Evolutionary conservation across 192 early-diverging fungal genomes (phyloP).

Genomic region (Entophlyctis helioformis): DNA sequence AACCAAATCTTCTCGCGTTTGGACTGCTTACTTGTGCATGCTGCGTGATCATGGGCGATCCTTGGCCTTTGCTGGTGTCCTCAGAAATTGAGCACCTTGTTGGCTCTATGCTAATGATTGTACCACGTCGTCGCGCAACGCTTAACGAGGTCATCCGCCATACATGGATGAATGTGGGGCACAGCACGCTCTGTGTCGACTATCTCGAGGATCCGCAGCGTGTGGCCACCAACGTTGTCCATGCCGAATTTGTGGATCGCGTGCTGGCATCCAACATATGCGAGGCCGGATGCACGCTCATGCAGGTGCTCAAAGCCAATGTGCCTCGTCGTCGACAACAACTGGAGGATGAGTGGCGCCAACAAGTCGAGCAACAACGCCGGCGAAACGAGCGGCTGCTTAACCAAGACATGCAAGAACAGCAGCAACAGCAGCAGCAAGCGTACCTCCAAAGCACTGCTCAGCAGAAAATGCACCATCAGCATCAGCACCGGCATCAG

Average conservation of each 20-base stretch:
- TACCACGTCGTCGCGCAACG: not conserved
- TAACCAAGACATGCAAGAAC: too few species aligned
- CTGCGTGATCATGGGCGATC: too few species aligned
- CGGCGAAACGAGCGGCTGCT: too few species aligned
- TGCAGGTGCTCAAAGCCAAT: constrained; percentile 1
- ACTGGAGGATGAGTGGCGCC: too few species aligned
- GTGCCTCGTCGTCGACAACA: not conserved
- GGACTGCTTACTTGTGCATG: too few species aligned
- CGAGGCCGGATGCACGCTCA: constrained; percentile 3
- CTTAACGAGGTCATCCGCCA: constrained; percentile 1
- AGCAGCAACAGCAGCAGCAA: too few species aligned
- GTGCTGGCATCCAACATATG: not conserved
- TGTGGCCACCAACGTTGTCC: not conserved
- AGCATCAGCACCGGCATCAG: too few species aligned
- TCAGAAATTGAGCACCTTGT: not conserved
- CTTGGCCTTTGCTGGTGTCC: too few species aligned
- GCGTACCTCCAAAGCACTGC: too few species aligned
- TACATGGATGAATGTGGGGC: constrained; percentile 5
- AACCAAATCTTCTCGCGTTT: too few species aligned
- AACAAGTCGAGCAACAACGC: too few species aligned
- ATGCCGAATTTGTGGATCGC: constrained; percentile 1
- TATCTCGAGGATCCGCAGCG: not conserved
- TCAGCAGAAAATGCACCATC: too few species aligned
- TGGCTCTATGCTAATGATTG: not conserved
- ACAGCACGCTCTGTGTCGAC: constrained; percentile 1